Conservation (phyloP, 108 stramenopile species). For the Cafeteria roenbergensis region DNA sequence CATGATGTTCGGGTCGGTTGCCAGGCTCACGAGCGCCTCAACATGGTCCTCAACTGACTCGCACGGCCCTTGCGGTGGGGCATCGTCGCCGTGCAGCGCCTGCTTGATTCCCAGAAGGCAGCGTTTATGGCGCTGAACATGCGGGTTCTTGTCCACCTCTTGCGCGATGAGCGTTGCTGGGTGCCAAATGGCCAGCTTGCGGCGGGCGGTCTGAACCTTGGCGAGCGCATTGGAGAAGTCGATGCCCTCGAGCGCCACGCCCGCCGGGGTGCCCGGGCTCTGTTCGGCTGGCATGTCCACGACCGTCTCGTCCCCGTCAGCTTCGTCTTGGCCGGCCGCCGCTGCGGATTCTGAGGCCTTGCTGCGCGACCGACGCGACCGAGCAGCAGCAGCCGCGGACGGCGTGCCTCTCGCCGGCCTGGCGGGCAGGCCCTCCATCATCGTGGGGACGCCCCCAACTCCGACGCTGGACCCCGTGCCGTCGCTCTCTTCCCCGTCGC, state of each 20-base stretch:
- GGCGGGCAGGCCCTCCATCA: no score
- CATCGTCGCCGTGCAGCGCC: not conserved
- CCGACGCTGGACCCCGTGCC: no score
- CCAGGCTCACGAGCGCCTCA: conserved; percentile 31
- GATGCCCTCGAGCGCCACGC: no score
- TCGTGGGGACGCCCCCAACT: no score
- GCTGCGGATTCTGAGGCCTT: not conserved
- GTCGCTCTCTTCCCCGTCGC: no score
- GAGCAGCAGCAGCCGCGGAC: no score
- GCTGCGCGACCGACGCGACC: no score
- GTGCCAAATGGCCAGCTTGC: conserved; percentile 32
- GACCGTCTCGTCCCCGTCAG: not conserved
- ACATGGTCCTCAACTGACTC: conserved; percentile 33
- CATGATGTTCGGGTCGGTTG: conserved; percentile 37
- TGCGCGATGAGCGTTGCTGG: conserved; percentile 19
- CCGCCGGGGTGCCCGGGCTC: no score
- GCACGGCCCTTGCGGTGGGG: conserved; percentile 6
- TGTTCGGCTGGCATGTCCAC: not conserved
- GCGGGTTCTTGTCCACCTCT: conserved; percentile 15
- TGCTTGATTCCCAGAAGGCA: not conserved
- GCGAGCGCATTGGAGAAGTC: no score
- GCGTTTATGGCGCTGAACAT: not conserved
- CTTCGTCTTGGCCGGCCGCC: not conserved
- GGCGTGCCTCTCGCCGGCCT: no score
- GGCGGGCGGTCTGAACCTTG: conserved; percentile 19